Evolutionary conservation across 176 grass and related monocot genomes (phyloP), one percentile per base, ranked within the genome.

Genomic region (Phyllostachys edulis): DNA sequence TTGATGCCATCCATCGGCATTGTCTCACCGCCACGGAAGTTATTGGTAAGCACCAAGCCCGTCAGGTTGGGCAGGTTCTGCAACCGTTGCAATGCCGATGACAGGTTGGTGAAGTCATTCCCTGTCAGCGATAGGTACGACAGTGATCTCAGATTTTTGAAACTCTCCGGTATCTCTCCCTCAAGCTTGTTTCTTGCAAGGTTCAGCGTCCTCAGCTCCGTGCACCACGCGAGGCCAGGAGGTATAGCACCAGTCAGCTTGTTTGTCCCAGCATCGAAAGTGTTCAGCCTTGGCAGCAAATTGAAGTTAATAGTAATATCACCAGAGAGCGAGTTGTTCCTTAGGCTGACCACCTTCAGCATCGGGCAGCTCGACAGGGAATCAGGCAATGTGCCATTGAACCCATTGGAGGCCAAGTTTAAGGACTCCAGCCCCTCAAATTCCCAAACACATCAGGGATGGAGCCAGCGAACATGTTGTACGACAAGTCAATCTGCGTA

Each of bases 21-120:
- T 8, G 1, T 85, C 78, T 98, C 93, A 1, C 88, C 89, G 1
- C 76, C 87, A 26, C 68, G 91, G 55, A 98, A 98, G 42, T 96
- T 98, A 0, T 81, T 93, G n/a, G 96, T 98, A 63, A 98, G 91
- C 56, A 98, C 96, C 63, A 98, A 73, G 38, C 59, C 82, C 6
- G 64, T 90, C 5, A 98, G 81, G 69, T 86, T 94, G 34, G 93
- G 93, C 69, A 95, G 89, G 20, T 79, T 70, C 69, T 98, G 93
- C 85, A 98, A 83, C 69, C 93, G 84, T 76, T 86, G 90, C 76
- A 98, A 77, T n/a, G 96, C 88, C 2, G 79, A 87, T 15, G 57
- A 57, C 71, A 98, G 18, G 71, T 98, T 89, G 2, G 77, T 90
- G 80, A 98, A 89, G 29, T 18, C 38, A 81, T 98, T 98, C 39